Conservation (phyloP, 2,329 filamentous ascomycete genomes). For the Sporothrix inflata region DNA sequence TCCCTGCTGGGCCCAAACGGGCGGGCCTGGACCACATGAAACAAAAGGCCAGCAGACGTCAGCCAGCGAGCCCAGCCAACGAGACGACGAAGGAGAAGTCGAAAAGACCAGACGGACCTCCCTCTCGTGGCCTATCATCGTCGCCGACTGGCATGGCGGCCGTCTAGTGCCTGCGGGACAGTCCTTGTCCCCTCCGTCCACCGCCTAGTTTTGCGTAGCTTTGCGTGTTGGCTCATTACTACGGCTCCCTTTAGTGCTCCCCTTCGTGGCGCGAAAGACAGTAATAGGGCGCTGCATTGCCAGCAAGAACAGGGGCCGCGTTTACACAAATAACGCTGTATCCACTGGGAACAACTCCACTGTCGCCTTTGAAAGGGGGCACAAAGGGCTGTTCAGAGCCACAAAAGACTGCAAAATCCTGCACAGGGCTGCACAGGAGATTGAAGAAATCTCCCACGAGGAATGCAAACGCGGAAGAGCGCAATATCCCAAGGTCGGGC, state of each 20-base stretch:
- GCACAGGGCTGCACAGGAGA: constrained; percentile 11
- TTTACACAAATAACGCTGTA: not conserved
- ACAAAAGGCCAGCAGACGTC: constrained; percentile 34
- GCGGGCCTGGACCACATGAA: constrained; percentile 41
- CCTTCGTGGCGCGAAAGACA: not conserved
- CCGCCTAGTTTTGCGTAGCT: not conserved
- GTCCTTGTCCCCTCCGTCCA: too few relatives aligned
- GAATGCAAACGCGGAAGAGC: constrained; percentile 23
- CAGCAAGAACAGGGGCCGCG: not conserved
- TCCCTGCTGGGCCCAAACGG: constrained; percentile 22
- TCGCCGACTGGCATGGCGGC: constrained; percentile 16
- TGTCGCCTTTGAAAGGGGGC: not conserved
- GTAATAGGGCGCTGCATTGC: not conserved
- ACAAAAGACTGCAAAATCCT: too few relatives aligned
- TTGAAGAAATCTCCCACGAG: constrained; percentile 18
- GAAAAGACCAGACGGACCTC: constrained; percentile 11
- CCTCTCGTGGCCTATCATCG: constrained; percentile 22
- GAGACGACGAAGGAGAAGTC: not conserved
- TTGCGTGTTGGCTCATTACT: not conserved
- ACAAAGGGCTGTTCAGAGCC: too few relatives aligned
- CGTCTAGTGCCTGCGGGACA: not conserved
- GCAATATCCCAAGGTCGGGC: not conserved
- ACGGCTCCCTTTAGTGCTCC: not conserved
- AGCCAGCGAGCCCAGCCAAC: constrained; percentile 30
- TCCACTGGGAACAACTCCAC: not conserved